Base-by-base conservation (phyloP, 148 eudicot genomes). In the Diospyros kaki region DNA sequence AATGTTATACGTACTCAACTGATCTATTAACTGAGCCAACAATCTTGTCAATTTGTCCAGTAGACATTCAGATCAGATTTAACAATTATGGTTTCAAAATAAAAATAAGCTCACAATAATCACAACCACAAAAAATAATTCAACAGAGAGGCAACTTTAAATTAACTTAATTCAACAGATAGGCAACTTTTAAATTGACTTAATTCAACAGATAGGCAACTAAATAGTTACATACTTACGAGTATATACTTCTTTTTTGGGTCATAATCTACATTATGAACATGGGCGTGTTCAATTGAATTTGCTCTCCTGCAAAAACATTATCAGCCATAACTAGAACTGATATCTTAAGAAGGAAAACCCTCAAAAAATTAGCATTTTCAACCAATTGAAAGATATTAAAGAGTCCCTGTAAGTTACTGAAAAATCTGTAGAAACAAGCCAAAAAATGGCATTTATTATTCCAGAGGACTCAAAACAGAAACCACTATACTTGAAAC, bases 231-330 rank as follows among this genome's bases (percentile, higher is more conserved):
- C 77, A 80, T 18, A 83, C 97, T 88, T 86, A 94, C 99, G 69
- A 96, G 93, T 77, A 86, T 88, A 81, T 93, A 78, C 81, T 85
- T 74, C 80, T 81, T 93, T 83, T 88, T 96, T 77, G 83, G 74
- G 84, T 93, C 87, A 83, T 84, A 96, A 73, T 96, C 99, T 44
- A 93, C 76, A 78, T 79, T 83, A 51, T 92, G 89, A 60, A 89
- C 88, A 85, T 93, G 93, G 15, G 92, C 89, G 76, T 85, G 93
- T 79, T 93, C 98, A 78, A 93, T 84, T 76, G 99, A 83, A 85
- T 79, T 88, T 71, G 89, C 83, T 83, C 89, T 89, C 86, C 99
- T 96, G 97, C 78, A 88, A 81, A 75, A 43, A 73, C 53, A 62
- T 66, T 74, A 52, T 77, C 44, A 72, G 41, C 55, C 45, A 80